Percentiles rank a stretch among this genome's conserved stretches.
phyloP scores from a whole-genome alignment of 352 stramenopile genomes.

The Pilasporangium apinafurcum region DNA sequence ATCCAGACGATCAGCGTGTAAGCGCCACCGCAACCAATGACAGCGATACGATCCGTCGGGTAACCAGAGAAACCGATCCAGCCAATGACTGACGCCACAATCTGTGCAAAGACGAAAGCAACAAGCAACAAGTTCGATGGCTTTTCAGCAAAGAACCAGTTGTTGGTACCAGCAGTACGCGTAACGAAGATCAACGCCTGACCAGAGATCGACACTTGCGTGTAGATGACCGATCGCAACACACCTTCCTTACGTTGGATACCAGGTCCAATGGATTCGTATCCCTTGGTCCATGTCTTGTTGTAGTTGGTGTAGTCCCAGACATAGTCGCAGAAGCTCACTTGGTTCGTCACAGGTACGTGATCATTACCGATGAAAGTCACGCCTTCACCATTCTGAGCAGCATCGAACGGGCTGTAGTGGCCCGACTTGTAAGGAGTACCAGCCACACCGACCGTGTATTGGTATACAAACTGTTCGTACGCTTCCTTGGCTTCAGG shows the following conservation, averaged over 20 bases:
- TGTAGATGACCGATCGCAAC: conserved; percentile 59
- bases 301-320: conserved; percentile 72
- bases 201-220: conserved; percentile 68
- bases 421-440: conserved; percentile 10
- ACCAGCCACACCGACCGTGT: conserved; percentile 32
- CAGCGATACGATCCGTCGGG: conserved; percentile 51
- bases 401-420: conserved; percentile 40
- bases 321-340: conserved; percentile 59
- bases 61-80: conserved; percentile 68
- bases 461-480: conserved; percentile 54
- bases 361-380: conserved; percentile 48
- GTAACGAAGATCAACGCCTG: conserved; percentile 75
- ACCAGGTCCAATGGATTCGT: conserved; percentile 55
- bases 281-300: conserved; percentile 52
- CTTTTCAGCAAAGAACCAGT: conserved; percentile 68
- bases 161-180: conserved; percentile 65
- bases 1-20: conserved; percentile 67
- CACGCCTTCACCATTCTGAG: conserved; percentile 38
- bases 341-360: conserved; percentile 57
- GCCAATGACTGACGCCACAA: conserved; percentile 55
- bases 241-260: conserved; percentile 64
- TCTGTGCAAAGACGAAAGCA: conserved; percentile 62
- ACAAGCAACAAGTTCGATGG: conserved; percentile 58
- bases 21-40: conserved; percentile 52
- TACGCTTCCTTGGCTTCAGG: conserved; percentile 35